Percentiles rank a stretch among this genome's conserved stretches.
phyloP scores from a whole-genome alignment of 768 basidiomycete species.

The Amanita pallidorosea region DNA sequence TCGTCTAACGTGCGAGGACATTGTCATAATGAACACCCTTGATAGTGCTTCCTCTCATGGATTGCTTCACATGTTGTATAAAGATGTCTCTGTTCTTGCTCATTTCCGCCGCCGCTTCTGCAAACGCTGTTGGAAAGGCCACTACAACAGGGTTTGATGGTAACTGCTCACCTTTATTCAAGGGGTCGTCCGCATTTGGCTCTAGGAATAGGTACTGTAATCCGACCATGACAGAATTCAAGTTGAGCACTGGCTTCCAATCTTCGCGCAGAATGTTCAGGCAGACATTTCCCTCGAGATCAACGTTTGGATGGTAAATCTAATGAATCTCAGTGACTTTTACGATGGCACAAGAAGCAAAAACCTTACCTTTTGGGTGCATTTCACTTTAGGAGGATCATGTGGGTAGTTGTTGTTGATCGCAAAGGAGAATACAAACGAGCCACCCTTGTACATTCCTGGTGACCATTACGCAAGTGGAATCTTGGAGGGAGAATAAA shows the following conservation, averaged over 20 bases:
- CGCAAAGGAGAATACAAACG: constrained; percentile 87
- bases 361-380: constrained; percentile 73
- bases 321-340: constrained; percentile 19
- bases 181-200: constrained; percentile 95
- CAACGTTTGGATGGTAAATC: constrained; percentile 99
- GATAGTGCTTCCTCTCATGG: constrained; percentile 76
- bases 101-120: constrained; percentile 94
- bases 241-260: constrained; percentile 98
- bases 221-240: constrained; percentile 98
- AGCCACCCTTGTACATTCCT: constrained; percentile 99
- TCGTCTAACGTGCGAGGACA: constrained; percentile 32
- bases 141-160: constrained; percentile 1
- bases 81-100: constrained; percentile 82
- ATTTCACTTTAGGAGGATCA: constrained; percentile 98
- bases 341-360: background rate
- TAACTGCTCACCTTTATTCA: constrained; percentile 80
- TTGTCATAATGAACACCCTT: constrained; percentile 74
- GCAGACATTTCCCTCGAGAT: constrained; percentile 97
- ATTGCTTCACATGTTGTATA: constrained; percentile 70
- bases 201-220: constrained; percentile 97
- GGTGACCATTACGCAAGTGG: background rate
- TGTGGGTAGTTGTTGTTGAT: constrained; percentile 99
- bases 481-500: background rate
- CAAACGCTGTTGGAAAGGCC: constrained; percentile 5
- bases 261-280: constrained; percentile 97